Evolutionary conservation across 2,329 filamentous ascomycete species (phyloP), one percentile per base, ranked within the genome.

Genomic region (Aspergillus tamarii): DNA sequence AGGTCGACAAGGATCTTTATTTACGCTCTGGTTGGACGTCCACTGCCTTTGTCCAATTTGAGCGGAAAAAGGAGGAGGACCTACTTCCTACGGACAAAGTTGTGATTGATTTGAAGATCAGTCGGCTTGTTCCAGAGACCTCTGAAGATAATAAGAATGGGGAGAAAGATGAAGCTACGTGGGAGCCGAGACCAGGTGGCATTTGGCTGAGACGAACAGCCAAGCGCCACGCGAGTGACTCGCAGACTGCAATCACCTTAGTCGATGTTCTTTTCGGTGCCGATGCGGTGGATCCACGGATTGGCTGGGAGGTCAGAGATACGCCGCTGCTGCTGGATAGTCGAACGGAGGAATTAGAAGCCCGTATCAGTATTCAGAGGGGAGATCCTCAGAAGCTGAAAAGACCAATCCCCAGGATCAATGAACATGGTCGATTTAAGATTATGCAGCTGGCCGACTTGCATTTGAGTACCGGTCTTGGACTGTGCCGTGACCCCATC

Each of bases 371-470:
- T 30, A 84, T 97, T 57, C 88, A 92, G 57, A 87, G 91, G 70
- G 94, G 95, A 2, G 82, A 84, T 58, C 87, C 87, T 26, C 81
- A 83, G 26, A 87, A 89, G 68, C 77, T 84, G 41, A 85, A 88
- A 72, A 93, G 90, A 76, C 91, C 91, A 0, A 82, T 88, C 45
- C 91, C 90, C 12, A 88, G 91, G 63, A 92, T 99, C 67, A 87
- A 88, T 50, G 93, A 96, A 66, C 93, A 95, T 75, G 95, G 94
- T 34, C 93, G 91, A 71, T 98, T 98, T 83, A 98, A 98, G 83
- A 97, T 99, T 68, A 88, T 99, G 85, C 95, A 99, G 79, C 84
- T 96, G 61, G 91, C 93, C n/a, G 95, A 99, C 80, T 81, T 98
- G 65, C 95, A 99, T 78, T 81, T 99, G 61, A 94, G 93, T 73